These are phyloP conservation scores for Cucumis sativus DNA, from an alignment of 306 rosid species.

Conservation along the genomic window DNA sequence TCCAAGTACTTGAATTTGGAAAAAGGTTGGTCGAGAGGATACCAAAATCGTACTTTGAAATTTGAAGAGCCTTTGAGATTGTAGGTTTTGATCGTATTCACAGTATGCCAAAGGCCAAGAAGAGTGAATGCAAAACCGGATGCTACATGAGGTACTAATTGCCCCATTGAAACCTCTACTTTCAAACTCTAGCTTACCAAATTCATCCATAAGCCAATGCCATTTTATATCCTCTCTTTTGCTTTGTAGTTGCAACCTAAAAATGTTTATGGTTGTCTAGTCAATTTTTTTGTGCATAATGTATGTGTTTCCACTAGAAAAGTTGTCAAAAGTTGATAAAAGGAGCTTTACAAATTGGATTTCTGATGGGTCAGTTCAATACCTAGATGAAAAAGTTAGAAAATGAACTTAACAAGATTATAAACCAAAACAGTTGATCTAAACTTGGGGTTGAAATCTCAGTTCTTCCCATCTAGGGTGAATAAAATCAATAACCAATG, in stretches of 20 bases:
- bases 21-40: conserved; percentile 29
- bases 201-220: conserved; percentile 15
- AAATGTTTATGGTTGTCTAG: conserved; percentile 22
- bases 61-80: conserved; percentile 49
- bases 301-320: conserved; percentile 68
- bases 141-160: conserved; percentile 46
- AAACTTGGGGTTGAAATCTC: neutral
- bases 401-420: neutral
- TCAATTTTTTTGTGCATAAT: conserved; percentile 48
- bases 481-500: neutral
- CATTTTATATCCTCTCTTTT: conserved; percentile 9
- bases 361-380: neutral
- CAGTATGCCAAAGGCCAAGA: conserved; percentile 74
- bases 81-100: conserved; percentile 60
- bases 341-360: neutral
- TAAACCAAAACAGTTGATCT: neutral
- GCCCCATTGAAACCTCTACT: conserved; percentile 44
- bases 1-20: conserved; percentile 59
- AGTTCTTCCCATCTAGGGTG: neutral
- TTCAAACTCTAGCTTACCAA: conserved; percentile 11
- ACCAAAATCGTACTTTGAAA: conserved; percentile 56
- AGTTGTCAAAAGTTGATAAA: conserved; percentile 4
- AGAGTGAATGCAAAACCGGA: conserved; percentile 59
- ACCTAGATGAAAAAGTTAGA: neutral
- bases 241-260: neutral